Evolutionary conservation across 352 stramenopile genomes (phyloP).

Genomic region (Pythium scleroteichum): DNA sequence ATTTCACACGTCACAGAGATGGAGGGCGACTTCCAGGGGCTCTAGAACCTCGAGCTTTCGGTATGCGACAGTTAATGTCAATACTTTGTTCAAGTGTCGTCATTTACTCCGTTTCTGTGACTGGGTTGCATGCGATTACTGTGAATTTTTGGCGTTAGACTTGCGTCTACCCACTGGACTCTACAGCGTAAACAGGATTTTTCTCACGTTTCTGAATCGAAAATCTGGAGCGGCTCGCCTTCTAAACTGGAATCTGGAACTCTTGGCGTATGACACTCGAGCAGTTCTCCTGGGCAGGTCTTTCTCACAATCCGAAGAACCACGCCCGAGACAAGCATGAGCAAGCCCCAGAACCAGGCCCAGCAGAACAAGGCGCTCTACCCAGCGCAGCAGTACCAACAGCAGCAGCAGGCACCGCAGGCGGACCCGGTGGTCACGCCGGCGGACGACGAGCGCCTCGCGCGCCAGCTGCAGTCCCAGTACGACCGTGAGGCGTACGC

Average conservation of each 20-base stretch:
- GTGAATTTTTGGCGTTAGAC: not conserved
- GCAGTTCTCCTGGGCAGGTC: not conserved
- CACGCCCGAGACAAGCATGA: conserved; percentile 3
- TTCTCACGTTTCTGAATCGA: not conserved
- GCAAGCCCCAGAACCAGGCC: conserved; percentile 7
- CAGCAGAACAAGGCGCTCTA: conserved; percentile 23
- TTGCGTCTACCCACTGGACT: too few species aligned
- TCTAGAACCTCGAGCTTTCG: conserved; percentile 11
- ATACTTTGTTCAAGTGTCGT: not conserved
- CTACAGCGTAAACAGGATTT: not conserved
- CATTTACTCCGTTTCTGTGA: not conserved
- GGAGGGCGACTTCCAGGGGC: not conserved
- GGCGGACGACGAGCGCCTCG: conserved; percentile 49
- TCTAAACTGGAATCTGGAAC: conserved; percentile 22
- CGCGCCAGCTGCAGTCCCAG: conserved; percentile 53
- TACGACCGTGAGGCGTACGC: conserved; percentile 34
- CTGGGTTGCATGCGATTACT: not conserved
- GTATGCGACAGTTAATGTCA: not conserved
- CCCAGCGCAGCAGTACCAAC: conserved; percentile 22
- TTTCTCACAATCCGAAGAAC: not conserved
- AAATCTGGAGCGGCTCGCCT: not conserved
- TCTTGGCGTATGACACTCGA: conserved; percentile 3
- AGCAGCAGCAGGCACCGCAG: not conserved
- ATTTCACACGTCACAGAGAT: conserved; percentile 17
- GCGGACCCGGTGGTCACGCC: not conserved